Base-by-base conservation (phyloP, 2,329 filamentous ascomycete species). In the Sporothrix variecibatus region DNA sequence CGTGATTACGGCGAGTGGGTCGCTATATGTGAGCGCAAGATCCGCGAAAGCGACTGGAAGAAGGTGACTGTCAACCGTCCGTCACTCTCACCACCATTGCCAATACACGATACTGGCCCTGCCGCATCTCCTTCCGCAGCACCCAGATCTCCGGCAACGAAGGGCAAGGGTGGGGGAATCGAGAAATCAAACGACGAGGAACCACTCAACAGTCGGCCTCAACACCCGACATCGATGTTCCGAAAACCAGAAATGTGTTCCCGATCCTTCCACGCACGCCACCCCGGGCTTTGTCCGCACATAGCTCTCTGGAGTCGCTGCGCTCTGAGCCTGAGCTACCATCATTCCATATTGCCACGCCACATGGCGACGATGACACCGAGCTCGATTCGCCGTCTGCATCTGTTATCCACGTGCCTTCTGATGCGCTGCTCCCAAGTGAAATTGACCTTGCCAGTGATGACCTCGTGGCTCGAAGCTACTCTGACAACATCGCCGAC, bases 1-100 rank as follows among this genome's bases (percentile, higher is more conserved):
- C 85, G 87, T 12, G 88, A 91, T 40, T 97, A 95, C 81, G 89
- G 90, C 8, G 88, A 91, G 31, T 99, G 96, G 96, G 90, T 91
- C 60, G 91, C 92, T 67, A 87, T 91, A 67, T 94, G 93, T 43
- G 94, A 97, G 79, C 87, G 87, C 75, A 91, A 88, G 78, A 87
- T 95, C n/a, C 86, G 91, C 69, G 90, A 93, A 77, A 87, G 89
- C 28, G 90, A 95, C 77, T 87, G 84, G 83, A 75, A 64, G 73
- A 64, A 17, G 1, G 34, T 53, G 1, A 40, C 43, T 3, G n/a
- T 34, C 17, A 15, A 65, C 26, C 74, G 34, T 20, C 70, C 74
- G 0, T 34, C 17, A 3, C 71, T 73, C 5, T 26, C 71, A 1
- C 67, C 67, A 4, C 75, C 76, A 2, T 17, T 65, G 5, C 65